Percentiles rank a stretch among this genome's conserved stretches.
Conservation (phyloP, 2,329 filamentous ascomycete species). For the Grosmannia penicillata region DNA sequence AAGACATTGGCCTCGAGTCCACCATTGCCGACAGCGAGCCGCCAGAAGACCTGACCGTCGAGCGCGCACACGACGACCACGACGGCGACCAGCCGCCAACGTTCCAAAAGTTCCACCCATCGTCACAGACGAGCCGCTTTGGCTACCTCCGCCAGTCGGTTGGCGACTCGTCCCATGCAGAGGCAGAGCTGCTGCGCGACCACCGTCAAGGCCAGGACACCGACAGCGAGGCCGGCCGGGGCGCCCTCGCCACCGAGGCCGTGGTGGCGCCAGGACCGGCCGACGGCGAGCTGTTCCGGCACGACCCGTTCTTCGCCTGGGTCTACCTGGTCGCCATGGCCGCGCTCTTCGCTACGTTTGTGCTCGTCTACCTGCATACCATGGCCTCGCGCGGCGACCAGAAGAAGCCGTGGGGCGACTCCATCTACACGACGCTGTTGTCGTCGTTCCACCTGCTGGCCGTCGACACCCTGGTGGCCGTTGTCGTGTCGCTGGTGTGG, state of each 20-base stretch:
- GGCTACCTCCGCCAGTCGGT: conserved; percentile 26
- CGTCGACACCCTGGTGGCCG: conserved; percentile 79
- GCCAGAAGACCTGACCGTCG: conserved; percentile 38
- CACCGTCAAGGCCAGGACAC: conserved; percentile 17
- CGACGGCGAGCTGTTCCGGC: conserved; percentile 56
- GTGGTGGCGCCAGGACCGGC: conserved; percentile 35
- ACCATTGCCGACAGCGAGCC: conserved; percentile 43
- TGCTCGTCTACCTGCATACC: conserved; percentile 83
- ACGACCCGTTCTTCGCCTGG: conserved; percentile 86
- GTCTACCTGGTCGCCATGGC: conserved; percentile 76
- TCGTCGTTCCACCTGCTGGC: conserved; percentile 81
- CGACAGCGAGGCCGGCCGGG: conserved; percentile 15
- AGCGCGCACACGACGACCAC: conserved; percentile 1
- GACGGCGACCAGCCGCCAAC: conserved; percentile 31
- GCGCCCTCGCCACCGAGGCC: conserved; percentile 11
- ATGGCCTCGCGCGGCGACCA: conserved; percentile 38
- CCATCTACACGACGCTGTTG: conserved; percentile 79
- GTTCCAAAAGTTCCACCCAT: conserved; percentile 43
- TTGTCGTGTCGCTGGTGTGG: conserved; percentile 82
- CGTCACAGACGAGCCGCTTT: conserved; percentile 22
- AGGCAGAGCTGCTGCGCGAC: conserved; percentile 27
- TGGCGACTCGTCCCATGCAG: conserved; percentile 33
- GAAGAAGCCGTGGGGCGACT: conserved; percentile 70
- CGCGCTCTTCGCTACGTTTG: conserved; percentile 73
- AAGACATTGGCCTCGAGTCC: conserved; percentile 73